Evolutionary conservation across 495 filamentous ascomycete species (phyloP), one percentile per base, ranked within the genome.

Genomic region (Parathielavia appendiculata): DNA sequence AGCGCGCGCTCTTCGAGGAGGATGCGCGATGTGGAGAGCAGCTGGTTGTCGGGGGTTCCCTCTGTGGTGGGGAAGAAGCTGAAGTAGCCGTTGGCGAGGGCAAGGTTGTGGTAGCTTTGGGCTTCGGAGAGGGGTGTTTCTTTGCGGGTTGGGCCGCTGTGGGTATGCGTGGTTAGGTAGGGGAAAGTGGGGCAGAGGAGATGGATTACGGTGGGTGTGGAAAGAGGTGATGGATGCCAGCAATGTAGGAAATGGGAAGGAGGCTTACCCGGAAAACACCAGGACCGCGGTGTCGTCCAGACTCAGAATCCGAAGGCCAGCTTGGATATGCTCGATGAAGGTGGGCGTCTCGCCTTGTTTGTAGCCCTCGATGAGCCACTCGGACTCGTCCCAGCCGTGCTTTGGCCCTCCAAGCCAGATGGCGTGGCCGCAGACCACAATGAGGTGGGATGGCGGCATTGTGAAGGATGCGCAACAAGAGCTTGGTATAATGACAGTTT

Each of bases 351-450:
- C 90, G 46, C 83, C 83, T 34, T 68, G 74, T 69, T 92, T 89
- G 65, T 90, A 93, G 8, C 75, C 64, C 41, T 86, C 84, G 9
- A 91, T 83, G 19, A 79, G 84, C 89, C 88, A 92, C 69, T 91
- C 87, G 16, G 70, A 57, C 63, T 88, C 86, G 45, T 79, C 72
- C 19, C 66, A 54, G 12, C 86, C 88, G 6, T 76, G 71, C 3
- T 71, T 72, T n/a, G 78, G 74, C 0, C 86, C 87, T 44, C 85
- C 84, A 17, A 79, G 69, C 76, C 88, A 93, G 35, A 93, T 89
- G 0, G 83, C 88, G 68, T 95, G 90, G 62, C 90, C 89, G 71
- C 88, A 91, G 48, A 92, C 86, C 45, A 92, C 71, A 5, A 93
- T 81, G 0, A 92, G 76, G 62, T 87, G 71, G 41, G 63, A 63